Base-by-base conservation (phyloP, 805 yeast genomes). In the Cyberlindnera subsufficiens region DNA sequence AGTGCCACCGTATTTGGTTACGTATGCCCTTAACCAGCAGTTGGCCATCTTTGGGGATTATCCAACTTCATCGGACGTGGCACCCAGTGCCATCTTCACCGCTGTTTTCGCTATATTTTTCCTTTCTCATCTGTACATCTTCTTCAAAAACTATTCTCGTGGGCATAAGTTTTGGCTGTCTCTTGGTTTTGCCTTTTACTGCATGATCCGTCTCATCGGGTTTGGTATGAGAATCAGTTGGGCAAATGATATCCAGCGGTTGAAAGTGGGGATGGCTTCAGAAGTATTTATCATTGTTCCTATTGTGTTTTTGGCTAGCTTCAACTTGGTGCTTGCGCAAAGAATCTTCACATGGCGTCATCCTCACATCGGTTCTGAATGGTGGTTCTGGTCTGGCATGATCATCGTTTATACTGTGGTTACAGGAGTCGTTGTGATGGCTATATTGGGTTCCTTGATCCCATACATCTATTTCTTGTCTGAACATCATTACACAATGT, bases 341-440 rank as follows among this genome's bases (percentile, higher is more conserved):
- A 74, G 91, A 58, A 65, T 83, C 18, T 81, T 82, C 61, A 80
- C 87, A 6, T 82, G 88, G 86, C 69, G 82, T 58, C 90, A 84
- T 56, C 90, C 91, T 7, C 79, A 76, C 40, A 72, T 79, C 10
- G 90, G 89, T 32, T 69, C 77, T 17, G 59, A 72, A 35, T 65
- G 60, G 43, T 45, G 66, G 30, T 77, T 83, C 53, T 75, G 80
- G 75, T 46, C 46, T 30, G 40, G 63, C 25, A 75, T 83, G 82
- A 55, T 71, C 36, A 34, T 60, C 3, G 51, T 78, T 31, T 83
- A 84, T 55, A 51, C 63, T 6, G 51, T 80, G 39, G 88, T 84
- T 25, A 42, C 70, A 22, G 80, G 74, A 6, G 69, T 82, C 41
- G 73, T 83, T 37, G 69, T 71, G n/a, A 79, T 82, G 82, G 83